phyloP scores from a whole-genome alignment of 2,329 filamentous ascomycete species.

The Pseudogymnoascus sp. region DNA sequence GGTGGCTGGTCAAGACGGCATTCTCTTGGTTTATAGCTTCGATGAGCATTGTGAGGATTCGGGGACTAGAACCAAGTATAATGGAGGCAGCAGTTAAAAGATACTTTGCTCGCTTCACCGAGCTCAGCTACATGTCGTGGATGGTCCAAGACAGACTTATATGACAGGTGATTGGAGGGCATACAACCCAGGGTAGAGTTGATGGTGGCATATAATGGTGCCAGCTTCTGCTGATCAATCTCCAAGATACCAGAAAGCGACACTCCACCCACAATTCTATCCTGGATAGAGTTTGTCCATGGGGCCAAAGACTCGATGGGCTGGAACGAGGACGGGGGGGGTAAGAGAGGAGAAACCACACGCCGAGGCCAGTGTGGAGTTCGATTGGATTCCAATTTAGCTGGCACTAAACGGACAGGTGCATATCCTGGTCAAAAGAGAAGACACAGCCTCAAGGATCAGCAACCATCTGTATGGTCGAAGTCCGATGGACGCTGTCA shows the following conservation, averaged over 20 bases:
- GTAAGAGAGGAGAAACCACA: constrained; percentile 5
- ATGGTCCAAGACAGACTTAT: not conserved
- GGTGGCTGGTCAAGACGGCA: not conserved
- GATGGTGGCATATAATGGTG: not conserved
- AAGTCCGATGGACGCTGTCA: not conserved
- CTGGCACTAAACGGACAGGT: not conserved
- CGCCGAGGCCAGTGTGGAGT: not conserved
- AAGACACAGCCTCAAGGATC: not conserved
- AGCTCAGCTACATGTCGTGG: not conserved
- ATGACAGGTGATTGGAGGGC: not conserved
- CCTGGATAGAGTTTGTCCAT: not conserved
- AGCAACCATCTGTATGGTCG: not conserved
- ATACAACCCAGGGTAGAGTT: not conserved
- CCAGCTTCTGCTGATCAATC: not conserved
- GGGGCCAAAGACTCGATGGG: not conserved
- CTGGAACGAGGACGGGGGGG: not conserved
- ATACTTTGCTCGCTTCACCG: not conserved
- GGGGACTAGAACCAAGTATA: not conserved
- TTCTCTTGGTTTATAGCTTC: not conserved
- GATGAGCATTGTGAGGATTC: not conserved
- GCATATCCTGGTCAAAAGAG: not conserved
- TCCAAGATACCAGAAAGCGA: not conserved
- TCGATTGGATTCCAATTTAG: not conserved
- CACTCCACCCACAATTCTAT: not conserved
- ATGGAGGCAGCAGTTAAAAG: not conserved